Evolutionary conservation across 1,284 basidiomycete species (phyloP), one percentile per base, ranked within the genome.

Genomic region (Vanrija sp.): DNA sequence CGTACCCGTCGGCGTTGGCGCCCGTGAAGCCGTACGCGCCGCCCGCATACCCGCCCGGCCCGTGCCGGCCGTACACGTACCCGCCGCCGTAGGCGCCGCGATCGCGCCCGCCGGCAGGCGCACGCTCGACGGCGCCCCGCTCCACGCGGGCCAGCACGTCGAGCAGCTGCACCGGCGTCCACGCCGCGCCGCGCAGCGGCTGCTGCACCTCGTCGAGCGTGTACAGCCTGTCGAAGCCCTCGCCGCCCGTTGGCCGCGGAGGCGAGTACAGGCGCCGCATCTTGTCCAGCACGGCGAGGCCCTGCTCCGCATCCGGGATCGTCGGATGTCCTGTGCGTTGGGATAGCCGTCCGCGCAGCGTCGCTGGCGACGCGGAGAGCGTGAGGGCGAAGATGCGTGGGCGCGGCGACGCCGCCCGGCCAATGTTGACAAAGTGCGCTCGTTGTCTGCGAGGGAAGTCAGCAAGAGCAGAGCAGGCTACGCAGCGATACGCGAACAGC

Each of bases 351-450:
- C 26, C 19, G 43, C 66, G 52, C 5, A 77, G 67, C 1, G 67
- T 67, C 12, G 57, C 21, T 5, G 45, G 46, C 1, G 70, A 62
- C 7, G 60, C 51, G 14, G 43, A 12, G 21, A 72, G 57, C n/a
- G 65, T 56, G 3, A 72, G 54, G 29, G 56, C 62, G 51, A 55
- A 64, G 15, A 66, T 58, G 14, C 26, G 50, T 3, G 67, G 63
- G 6, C 42, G 63, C 0, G 65, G 60, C 3, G 10, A 6, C 14
- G 56, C 42, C 2, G 26, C 42, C 6, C 42, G 47, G 1, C 68
- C 72, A 1, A 77, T 67, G 23, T 51, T 26, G 26, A 76, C 57
- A 52, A 77, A 77, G 52, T 77, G 74, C 14, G 65, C 64, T 48
- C 76, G 60, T 55, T 77, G 76, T 5, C 76, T 77, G 48, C 8